phyloP scores from a whole-genome alignment of 1,139 yeast species.

The Zhuliangozyma parablackwelliae region DNA sequence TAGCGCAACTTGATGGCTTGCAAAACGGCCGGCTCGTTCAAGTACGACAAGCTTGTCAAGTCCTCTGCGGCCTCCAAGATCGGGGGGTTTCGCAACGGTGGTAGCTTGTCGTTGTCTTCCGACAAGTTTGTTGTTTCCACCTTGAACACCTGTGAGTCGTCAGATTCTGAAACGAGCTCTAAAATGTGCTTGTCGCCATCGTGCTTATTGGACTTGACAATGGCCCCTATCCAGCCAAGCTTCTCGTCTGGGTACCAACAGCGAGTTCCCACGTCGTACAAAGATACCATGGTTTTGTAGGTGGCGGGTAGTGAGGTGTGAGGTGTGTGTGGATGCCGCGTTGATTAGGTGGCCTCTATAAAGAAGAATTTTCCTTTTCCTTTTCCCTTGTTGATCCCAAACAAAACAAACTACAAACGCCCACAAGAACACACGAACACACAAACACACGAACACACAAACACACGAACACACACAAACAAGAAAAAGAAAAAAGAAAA shows the following conservation, averaged over 20 bases:
- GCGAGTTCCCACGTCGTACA: constrained; percentile 48
- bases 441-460: too few relatives aligned
- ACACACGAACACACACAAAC: too few relatives aligned
- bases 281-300: constrained; percentile 15
- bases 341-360: too few relatives aligned
- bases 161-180: constrained; percentile 60
- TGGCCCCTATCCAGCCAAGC: constrained; percentile 91
- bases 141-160: constrained; percentile 44
- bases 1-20: constrained; percentile 91
- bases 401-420: too few relatives aligned
- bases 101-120: constrained; percentile 55
- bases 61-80: constrained; percentile 93
- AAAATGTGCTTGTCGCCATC: constrained; percentile 52
- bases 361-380: too few relatives aligned
- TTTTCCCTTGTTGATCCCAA: too few relatives aligned
- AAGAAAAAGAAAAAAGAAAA: too few relatives aligned
- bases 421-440: too few relatives aligned
- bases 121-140: constrained; percentile 48
- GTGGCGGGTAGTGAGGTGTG: too few relatives aligned
- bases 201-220: constrained; percentile 53
- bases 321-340: too few relatives aligned
- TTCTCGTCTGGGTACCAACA: constrained; percentile 94
- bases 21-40: constrained; percentile 94
- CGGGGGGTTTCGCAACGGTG: constrained; percentile 90
- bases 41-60: constrained; percentile 82